phyloP scores from a whole-genome alignment of 176 grass and related monocot species.

The Aegilops tauschii region DNA sequence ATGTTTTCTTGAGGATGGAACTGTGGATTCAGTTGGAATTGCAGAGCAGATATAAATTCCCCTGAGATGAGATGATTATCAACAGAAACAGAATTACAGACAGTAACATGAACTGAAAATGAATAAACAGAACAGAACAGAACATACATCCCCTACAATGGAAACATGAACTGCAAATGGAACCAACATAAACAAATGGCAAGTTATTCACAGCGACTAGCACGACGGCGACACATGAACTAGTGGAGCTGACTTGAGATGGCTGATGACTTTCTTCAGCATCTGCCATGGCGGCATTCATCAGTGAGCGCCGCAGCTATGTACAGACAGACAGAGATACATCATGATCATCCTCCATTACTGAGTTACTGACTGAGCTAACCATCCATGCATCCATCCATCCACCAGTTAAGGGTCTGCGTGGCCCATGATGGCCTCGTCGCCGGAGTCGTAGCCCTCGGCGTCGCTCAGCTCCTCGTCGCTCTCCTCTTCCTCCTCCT shows the following conservation, averaged over 20 bases:
- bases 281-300: slow-evolving; percentile 16
- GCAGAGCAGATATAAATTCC: no score
- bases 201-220: background rate
- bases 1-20: background rate
- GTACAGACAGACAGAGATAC: background rate
- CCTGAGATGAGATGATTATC: no score
- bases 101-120: no score
- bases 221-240: background rate
- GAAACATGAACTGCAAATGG: background rate
- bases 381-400: background rate
- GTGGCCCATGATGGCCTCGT: slow-evolving; percentile 35
- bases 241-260: background rate
- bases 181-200: background rate
- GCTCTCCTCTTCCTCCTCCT: slow-evolving; percentile 34
- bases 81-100: no score
- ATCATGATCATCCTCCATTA: background rate
- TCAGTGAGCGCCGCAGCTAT: background rate
- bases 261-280: slow-evolving; percentile 30
- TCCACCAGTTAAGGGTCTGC: slow-evolving; percentile 8
- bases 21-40: no score
- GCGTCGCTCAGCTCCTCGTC: slow-evolving; percentile 48
- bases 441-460: slow-evolving; percentile 27
- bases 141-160: background rate
- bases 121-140: background rate
- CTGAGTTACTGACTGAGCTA: background rate